A percentile compares a stretch with the other conserved stretches of the same genome.
phyloP scores from a whole-genome alignment of 345 rosid genomes.

The Brassica juncea region DNA sequence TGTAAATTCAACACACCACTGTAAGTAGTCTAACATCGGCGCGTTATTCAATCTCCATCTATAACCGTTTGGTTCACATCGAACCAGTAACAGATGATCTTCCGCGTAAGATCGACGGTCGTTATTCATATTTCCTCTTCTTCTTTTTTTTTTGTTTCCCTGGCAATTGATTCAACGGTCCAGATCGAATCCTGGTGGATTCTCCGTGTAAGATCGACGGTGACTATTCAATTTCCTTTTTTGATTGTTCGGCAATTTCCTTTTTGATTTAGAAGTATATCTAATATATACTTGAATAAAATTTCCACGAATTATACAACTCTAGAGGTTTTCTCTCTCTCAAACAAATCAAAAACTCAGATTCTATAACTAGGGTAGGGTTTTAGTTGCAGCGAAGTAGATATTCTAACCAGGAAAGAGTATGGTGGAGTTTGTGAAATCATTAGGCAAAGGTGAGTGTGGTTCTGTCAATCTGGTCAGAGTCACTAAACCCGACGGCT shows the following conservation, averaged over 20 bases:
- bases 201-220: background rate
- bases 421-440: slow-evolving; percentile 11
- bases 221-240: background rate
- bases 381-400: background rate
- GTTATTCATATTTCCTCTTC: background rate
- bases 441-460: slow-evolving; percentile 17
- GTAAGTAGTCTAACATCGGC: too few relatives aligned
- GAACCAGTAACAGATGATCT: background rate
- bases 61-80: background rate
- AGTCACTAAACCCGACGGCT: background rate
- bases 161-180: background rate
- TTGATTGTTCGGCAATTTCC: background rate
- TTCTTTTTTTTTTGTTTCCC: background rate
- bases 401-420: background rate
- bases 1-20: too few relatives aligned
- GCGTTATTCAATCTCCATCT: background rate
- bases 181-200: background rate
- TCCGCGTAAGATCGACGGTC: background rate
- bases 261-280: background rate
- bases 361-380: slow-evolving; percentile 27
- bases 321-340: background rate
- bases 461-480: slow-evolving; percentile 26
- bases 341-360: slow-evolving; percentile 16
- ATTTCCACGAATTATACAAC: background rate
- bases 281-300: too few relatives aligned